These are phyloP conservation scores for Zoysia japonica DNA, from an alignment of 176 grass and related monocot genomes.

Conservation along the genomic window DNA sequence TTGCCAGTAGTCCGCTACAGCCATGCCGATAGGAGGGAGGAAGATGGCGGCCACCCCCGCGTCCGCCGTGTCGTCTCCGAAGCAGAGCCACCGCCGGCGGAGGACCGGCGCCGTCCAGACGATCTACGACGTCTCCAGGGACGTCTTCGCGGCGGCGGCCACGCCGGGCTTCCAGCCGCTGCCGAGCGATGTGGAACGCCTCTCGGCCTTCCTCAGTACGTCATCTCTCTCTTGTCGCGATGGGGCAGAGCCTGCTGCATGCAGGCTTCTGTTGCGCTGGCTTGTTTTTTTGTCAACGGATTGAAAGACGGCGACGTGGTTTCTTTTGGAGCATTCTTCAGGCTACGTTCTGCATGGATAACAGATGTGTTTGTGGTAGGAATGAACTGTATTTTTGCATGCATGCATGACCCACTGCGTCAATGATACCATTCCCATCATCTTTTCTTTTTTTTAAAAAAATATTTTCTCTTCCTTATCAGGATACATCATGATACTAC, in stretches of 20 bases:
- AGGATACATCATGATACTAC: no score
- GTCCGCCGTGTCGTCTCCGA: background rate
- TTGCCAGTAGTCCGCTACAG: background rate
- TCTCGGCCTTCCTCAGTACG: constrained; percentile 37
- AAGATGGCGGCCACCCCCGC: background rate
- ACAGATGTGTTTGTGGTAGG: background rate
- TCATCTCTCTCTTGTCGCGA: background rate
- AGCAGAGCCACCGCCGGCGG: constrained; percentile 16
- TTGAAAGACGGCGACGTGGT: background rate
- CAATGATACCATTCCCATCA: background rate
- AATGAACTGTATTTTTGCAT: background rate
- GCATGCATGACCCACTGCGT: background rate
- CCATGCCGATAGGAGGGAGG: constrained; percentile 9
- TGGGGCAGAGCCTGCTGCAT: no score
- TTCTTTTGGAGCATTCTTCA: background rate
- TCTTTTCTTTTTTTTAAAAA: background rate
- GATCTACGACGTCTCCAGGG: constrained; percentile 50
- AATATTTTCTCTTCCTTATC: no score
- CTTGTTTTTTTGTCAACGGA: background rate
- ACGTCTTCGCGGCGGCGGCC: constrained; percentile 36
- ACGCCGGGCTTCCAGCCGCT: constrained; percentile 31
- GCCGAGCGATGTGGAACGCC: constrained; percentile 32
- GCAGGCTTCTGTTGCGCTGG: background rate
- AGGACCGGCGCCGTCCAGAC: constrained; percentile 42
- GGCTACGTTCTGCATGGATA: background rate